phyloP scores from a whole-genome alignment of 257 asterid species.

The Salvia miltiorrhiza region DNA sequence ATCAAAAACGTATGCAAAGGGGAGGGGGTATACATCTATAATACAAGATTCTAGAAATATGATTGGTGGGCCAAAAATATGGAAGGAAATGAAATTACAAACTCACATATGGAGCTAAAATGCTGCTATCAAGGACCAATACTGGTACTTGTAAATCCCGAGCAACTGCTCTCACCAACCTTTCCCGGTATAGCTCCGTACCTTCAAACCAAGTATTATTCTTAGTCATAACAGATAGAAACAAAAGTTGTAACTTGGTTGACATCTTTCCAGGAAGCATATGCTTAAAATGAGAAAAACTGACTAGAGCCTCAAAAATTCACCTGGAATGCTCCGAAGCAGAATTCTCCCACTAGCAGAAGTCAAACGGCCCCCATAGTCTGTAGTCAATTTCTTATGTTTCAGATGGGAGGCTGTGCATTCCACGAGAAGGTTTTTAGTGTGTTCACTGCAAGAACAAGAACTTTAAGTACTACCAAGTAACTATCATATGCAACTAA shows the following conservation, averaged over 20 bases:
- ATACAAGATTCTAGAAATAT: not conserved
- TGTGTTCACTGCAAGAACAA: constrained; percentile 56
- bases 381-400: constrained; percentile 60
- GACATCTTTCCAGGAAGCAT: not conserved
- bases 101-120: constrained; percentile 91
- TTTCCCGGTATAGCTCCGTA: constrained; percentile 90
- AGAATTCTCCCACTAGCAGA: constrained; percentile 89
- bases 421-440: constrained; percentile 77
- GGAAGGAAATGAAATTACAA: constrained; percentile 12
- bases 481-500: constrained; percentile 11
- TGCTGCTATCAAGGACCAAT: constrained; percentile 82
- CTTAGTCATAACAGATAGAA: constrained; percentile 17
- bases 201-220: constrained; percentile 46
- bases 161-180: constrained; percentile 95
- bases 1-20: not conserved
- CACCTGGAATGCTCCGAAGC: constrained; percentile 89
- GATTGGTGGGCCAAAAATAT: not conserved
- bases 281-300: not conserved
- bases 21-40: not conserved
- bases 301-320: constrained; percentile 7
- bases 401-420: constrained; percentile 87
- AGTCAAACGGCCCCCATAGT: constrained; percentile 69
- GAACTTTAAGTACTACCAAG: constrained; percentile 31
- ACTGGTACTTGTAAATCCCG: constrained; percentile 79
- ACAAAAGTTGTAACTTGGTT: not conserved